Percentiles rank a stretch among this genome's conserved stretches.
Conservation (phyloP, 2,329 filamentous ascomycete genomes). For the Passalora sequoiae region DNA sequence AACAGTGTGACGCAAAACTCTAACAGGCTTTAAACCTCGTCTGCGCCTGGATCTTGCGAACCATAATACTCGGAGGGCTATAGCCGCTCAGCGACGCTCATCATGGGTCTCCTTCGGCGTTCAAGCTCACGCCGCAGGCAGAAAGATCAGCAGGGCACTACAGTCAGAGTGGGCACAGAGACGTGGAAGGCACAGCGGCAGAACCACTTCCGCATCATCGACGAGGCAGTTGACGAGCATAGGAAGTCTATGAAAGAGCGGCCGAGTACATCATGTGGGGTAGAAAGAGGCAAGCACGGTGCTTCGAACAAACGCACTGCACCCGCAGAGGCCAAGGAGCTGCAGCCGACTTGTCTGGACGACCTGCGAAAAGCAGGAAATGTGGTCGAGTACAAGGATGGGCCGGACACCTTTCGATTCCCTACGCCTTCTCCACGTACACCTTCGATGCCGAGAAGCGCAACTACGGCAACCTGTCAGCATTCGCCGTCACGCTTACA, state of each 20-base stretch:
- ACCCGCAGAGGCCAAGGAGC: constrained; percentile 4
- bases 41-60: neutral
- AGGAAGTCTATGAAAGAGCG: constrained; percentile 9
- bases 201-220: constrained; percentile 3
- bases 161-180: neutral
- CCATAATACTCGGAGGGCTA: neutral
- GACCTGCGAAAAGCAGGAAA: constrained; percentile 16
- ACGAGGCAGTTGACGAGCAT: constrained; percentile 9
- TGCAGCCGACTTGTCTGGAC: constrained; percentile 12
- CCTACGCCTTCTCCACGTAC: constrained; percentile 27
- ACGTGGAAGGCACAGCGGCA: neutral
- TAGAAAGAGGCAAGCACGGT: constrained; percentile 15
- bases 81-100: neutral
- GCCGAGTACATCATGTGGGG: constrained; percentile 13
- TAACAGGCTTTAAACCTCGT: neutral
- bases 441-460: constrained; percentile 17
- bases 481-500: constrained; percentile 12
- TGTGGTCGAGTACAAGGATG: constrained; percentile 23
- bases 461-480: constrained; percentile 11
- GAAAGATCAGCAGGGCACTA: constrained; percentile 1
- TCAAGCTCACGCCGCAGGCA: neutral
- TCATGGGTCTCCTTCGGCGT: constrained; percentile 5
- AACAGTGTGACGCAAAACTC: neutral
- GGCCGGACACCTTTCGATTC: constrained; percentile 27
- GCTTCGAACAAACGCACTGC: constrained; percentile 1